Evolutionary conservation across 805 yeast species (phyloP), one percentile per base, ranked within the genome.

Genomic region (Zygosaccharomyces kombuchaensis): DNA sequence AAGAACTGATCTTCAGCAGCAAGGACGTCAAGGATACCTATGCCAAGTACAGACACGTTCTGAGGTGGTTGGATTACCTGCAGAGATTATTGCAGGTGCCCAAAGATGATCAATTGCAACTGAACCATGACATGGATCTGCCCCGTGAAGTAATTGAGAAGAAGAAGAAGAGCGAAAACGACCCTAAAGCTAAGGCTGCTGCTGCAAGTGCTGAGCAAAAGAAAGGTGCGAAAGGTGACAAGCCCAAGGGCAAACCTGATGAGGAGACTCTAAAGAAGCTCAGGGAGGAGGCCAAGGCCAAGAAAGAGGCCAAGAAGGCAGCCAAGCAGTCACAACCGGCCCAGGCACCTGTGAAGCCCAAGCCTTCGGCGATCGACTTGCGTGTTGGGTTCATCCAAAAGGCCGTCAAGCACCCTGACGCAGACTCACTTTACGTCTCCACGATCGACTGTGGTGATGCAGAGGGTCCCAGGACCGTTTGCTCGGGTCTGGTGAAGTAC

Each of bases 401-500:
- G 74, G 96, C 97, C 44, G 76, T 87, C 62, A 87, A 87, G 68
- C 99, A 93, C 72, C 99, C 99, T 52, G 91, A 93, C 67, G 99
- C 99, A 29, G 99, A 93, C 70, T 77, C 96, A 1, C 75, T 93
- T 59, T 93, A 93, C 67, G 96, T 93, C 46, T 93, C 98, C 23
- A 93, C 99, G 43, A 93, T 93, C 59, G 87, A 95, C 53, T 82
- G 87, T 75, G 99, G 99, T 56, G 99, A 93, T 60, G 90, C 76
- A 52, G 96, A 87, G 66, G 95, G 95, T 49, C 99, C 99, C 63
- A 82, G 99, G 75, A 93, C 98, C 25, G 96, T 93, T 46, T 93
- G 99, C 74, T 87, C 96, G 9, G 99, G 99, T 57, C 76, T 93
- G 60, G 97, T 89, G 52, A 87, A 87, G 57, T 81, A 86, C 70